Evolutionary conservation across 2,329 filamentous ascomycete genomes (phyloP).

Genomic region (Trichoderma oligosporum): DNA sequence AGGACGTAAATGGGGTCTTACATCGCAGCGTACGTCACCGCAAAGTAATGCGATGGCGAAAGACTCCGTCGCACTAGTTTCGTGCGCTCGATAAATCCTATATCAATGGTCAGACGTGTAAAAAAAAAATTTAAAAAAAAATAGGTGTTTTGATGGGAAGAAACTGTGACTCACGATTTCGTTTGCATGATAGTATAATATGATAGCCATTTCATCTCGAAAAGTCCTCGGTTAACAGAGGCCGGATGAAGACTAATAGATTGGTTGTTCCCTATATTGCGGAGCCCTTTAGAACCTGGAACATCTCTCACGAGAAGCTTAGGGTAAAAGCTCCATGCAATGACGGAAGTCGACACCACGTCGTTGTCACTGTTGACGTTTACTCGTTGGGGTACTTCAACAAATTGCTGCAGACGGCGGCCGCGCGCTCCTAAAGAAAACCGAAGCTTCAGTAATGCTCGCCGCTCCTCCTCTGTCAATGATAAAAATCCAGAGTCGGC

Average conservation of each 20-base stretch:
- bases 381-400: constrained; percentile 72
- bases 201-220: constrained; percentile 74
- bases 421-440: constrained; percentile 50
- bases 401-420: constrained; percentile 68
- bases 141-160: neutral
- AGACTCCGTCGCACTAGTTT: constrained; percentile 75
- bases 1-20: constrained; percentile 37
- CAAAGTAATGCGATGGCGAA: constrained; percentile 81
- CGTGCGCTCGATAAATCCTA: constrained; percentile 82
- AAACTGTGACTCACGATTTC: constrained; percentile 56
- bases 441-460: constrained; percentile 63
- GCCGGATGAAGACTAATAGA: constrained; percentile 80
- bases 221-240: constrained; percentile 75
- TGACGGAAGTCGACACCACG: constrained; percentile 70
- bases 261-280: constrained; percentile 92
- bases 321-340: constrained; percentile 94
- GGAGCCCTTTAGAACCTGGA: constrained; percentile 66
- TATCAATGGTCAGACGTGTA: constrained; percentile 18
- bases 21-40: constrained; percentile 83
- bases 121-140: neutral
- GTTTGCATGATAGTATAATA: constrained; percentile 98
- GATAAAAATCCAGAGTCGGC: constrained; percentile 80
- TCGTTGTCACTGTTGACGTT: constrained; percentile 79
- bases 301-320: constrained; percentile 81
- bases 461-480: constrained; percentile 69